Evolutionary conservation across 257 asterid genomes (phyloP).

Genomic region (Jasminum sambac): DNA sequence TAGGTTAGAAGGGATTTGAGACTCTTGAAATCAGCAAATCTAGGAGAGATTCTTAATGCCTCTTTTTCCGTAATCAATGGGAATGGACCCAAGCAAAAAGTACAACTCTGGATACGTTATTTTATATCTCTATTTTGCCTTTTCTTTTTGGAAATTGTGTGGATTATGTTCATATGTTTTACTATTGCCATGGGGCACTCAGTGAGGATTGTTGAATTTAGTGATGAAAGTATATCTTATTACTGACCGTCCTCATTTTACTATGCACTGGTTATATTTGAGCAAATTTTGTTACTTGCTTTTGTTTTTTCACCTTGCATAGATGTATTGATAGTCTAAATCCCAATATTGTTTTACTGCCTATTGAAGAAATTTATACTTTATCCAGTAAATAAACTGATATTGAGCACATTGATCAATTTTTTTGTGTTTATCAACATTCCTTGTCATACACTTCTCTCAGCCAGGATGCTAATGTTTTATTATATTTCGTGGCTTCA

Average conservation of each 20-base stretch:
- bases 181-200: background rate
- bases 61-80: slow-evolving; percentile 69
- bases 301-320: background rate
- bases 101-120: slow-evolving; percentile 82
- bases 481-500: slow-evolving; percentile 25
- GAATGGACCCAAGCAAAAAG: slow-evolving; percentile 79
- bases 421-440: background rate
- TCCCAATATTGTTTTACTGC: background rate
- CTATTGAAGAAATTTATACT: background rate
- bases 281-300: background rate
- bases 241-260: background rate
- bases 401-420: background rate
- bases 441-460: background rate
- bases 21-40: slow-evolving; percentile 64
- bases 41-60: slow-evolving; percentile 69
- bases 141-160: background rate
- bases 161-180: background rate
- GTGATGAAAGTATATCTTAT: background rate
- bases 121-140: background rate
- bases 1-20: slow-evolving; percentile 86
- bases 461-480: background rate
- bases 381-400: background rate
- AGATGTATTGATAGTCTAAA: background rate
- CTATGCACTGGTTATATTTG: background rate
- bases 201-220: background rate